Percentiles rank a stretch among this genome's conserved stretches.
Evolutionary conservation across 2,329 filamentous ascomycete species (phyloP).

Genomic region (Aspergillus ruber): DNA sequence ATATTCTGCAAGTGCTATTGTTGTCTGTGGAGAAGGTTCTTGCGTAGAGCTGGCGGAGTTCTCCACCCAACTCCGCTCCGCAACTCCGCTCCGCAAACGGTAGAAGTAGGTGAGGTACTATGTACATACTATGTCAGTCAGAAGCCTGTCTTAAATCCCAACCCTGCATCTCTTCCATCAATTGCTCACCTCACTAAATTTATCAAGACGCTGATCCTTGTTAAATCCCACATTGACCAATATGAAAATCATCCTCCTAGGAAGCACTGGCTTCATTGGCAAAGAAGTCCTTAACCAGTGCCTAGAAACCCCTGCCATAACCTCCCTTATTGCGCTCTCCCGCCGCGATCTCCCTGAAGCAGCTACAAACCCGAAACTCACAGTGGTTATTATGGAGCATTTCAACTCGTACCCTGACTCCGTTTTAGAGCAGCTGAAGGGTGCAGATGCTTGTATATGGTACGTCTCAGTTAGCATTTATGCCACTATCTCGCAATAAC

Average conservation of each 20-base stretch:
- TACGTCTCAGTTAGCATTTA: conserved; percentile 5
- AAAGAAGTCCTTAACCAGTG: conserved; percentile 48
- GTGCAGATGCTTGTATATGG: conserved; percentile 44
- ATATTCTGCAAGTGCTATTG: too few relatives aligned
- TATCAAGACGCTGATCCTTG: too few relatives aligned
- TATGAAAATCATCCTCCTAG: conserved; percentile 57
- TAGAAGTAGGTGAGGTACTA: too few relatives aligned
- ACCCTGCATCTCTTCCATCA: too few relatives aligned
- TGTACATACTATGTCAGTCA: too few relatives aligned
- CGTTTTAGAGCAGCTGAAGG: conserved; percentile 35
- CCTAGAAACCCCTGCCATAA: conserved; percentile 46
- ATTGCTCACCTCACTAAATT: too few relatives aligned
- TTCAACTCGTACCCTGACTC: conserved; percentile 48
- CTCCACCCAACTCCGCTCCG: too few relatives aligned
- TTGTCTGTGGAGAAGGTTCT: too few relatives aligned
- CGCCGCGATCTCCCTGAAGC: conserved; percentile 42
- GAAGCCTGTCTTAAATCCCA: too few relatives aligned
- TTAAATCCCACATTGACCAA: not conserved
- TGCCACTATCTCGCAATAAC: too few relatives aligned
- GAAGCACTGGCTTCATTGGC: conserved; percentile 55
- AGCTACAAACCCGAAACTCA: conserved; percentile 44
- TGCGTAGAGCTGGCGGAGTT: too few relatives aligned
- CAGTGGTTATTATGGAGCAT: conserved; percentile 47
- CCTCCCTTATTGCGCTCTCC: conserved; percentile 46
- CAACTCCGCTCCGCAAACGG: too few relatives aligned